Percentiles rank a stretch among this genome's conserved stretches.
Evolutionary conservation across 2,329 filamentous ascomycete genomes (phyloP).

Genomic region (Pyrenophora graminea): DNA sequence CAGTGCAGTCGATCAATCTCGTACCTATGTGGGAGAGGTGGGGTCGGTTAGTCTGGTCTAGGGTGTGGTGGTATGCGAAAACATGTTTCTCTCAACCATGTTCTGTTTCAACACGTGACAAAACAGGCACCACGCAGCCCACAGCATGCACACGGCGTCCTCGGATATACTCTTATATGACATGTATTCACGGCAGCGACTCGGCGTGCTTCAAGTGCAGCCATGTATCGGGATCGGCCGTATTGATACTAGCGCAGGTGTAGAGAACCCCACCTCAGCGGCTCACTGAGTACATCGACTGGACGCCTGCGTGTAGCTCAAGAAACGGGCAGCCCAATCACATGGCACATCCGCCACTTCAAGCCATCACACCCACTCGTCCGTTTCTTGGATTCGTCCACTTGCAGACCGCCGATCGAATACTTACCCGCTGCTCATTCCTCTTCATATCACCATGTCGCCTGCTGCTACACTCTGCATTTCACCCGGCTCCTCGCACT

Average conservation of each 20-base stretch:
- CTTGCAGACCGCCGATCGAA: constrained; percentile 32
- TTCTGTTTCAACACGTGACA: not conserved
- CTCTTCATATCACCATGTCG: constrained; percentile 33
- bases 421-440: constrained; percentile 27
- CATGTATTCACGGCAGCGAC: not conserved
- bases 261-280: constrained; percentile 40
- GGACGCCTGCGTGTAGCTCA: constrained; percentile 33
- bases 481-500: constrained; percentile 29
- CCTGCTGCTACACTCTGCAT: constrained; percentile 29
- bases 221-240: constrained; percentile 12
- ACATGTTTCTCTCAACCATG: constrained; percentile 19
- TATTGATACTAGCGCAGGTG: constrained; percentile 15
- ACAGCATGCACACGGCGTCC: not conserved
- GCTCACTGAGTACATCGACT: constrained; percentile 36
- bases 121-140: not conserved
- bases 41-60: not conserved
- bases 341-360: constrained; percentile 11
- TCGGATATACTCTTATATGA: not conserved
- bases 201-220: constrained; percentile 6
- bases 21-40: constrained; percentile 2
- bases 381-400: constrained; percentile 26
- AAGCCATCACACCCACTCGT: constrained; percentile 31
- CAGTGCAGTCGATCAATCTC: not conserved
- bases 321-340: constrained; percentile 40
- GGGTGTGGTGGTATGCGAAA: not conserved